Percentiles rank a stretch among this genome's conserved stretches.
Evolutionary conservation across 2,329 filamentous ascomycete genomes (phyloP).

Genomic region (Fusarium nurragi): DNA sequence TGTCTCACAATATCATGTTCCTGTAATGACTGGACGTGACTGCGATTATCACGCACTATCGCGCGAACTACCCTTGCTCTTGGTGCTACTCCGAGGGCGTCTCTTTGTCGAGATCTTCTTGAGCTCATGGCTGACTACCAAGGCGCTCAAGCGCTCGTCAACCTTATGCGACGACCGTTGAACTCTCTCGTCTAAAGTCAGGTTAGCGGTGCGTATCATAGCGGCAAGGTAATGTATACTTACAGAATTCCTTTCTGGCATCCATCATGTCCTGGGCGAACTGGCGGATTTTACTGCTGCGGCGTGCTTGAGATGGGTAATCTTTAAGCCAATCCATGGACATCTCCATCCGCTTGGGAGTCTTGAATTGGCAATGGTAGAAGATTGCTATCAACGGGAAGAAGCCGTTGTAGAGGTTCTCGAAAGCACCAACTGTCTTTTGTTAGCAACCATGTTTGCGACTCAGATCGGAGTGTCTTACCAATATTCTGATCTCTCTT

Average conservation of each 20-base stretch:
- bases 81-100: slow-evolving; percentile 41
- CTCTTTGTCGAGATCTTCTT: slow-evolving; percentile 52
- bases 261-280: slow-evolving; percentile 48
- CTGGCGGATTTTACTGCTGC: slow-evolving; percentile 45
- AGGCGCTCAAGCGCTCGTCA: slow-evolving; percentile 48
- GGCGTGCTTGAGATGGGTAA: slow-evolving; percentile 40
- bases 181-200: slow-evolving; percentile 45
- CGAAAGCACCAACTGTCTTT: slow-evolving; percentile 36
- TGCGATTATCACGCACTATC: slow-evolving; percentile 35
- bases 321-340: slow-evolving; percentile 52
- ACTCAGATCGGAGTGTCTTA: slow-evolving; percentile 24
- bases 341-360: slow-evolving; percentile 53
- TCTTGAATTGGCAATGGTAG: slow-evolving; percentile 55
- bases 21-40: slow-evolving; percentile 34
- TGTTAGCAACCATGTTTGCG: slow-evolving; percentile 15
- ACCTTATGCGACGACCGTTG: slow-evolving; percentile 47
- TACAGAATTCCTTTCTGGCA: slow-evolving; percentile 51
- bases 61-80: slow-evolving; percentile 42
- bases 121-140: slow-evolving; percentile 53
- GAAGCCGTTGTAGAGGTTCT: slow-evolving; percentile 47
- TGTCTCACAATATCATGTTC: slow-evolving; percentile 9
- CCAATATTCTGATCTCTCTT: slow-evolving; percentile 39
- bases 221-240: slow-evolving; percentile 21
- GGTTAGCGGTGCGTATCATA: slow-evolving; percentile 29
- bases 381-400: slow-evolving; percentile 53